Evolutionary conservation across 2,329 filamentous ascomycete species (phyloP).

Genomic region (Gaeumannomyces tritici): DNA sequence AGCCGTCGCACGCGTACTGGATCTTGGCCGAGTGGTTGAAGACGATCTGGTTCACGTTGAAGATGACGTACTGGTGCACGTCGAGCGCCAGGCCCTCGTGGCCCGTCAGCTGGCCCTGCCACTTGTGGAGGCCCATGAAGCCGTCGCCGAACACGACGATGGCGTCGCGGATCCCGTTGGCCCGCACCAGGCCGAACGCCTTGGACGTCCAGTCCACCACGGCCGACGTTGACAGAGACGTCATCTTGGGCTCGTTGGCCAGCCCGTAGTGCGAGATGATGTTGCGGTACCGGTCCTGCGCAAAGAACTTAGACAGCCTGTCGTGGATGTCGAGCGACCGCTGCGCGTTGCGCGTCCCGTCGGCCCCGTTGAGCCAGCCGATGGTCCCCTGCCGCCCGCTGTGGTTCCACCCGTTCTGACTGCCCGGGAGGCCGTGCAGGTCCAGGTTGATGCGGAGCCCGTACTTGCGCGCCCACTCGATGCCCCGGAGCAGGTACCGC

Average conservation of each 20-base stretch:
- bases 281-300: constrained; percentile 86
- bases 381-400: constrained; percentile 75
- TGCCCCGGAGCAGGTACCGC: constrained; percentile 85
- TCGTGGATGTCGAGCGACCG: constrained; percentile 82
- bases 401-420: constrained; percentile 97
- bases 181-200: constrained; percentile 62
- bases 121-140: constrained; percentile 83
- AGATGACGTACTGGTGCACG: constrained; percentile 97
- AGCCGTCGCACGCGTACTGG: constrained; percentile 76
- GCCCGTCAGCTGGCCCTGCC: constrained; percentile 72
- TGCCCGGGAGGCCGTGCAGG: constrained; percentile 82
- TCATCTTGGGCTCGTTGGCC: constrained; percentile 90
- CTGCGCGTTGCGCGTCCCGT: constrained; percentile 69
- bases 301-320: constrained; percentile 82
- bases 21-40: constrained; percentile 77
- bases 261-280: constrained; percentile 89
- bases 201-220: constrained; percentile 74
- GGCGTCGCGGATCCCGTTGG: constrained; percentile 61
- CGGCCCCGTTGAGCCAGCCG: constrained; percentile 82
- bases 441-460: constrained; percentile 90
- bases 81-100: constrained; percentile 76
- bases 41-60: constrained; percentile 80
- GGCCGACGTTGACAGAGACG: constrained; percentile 50
- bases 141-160: constrained; percentile 85
- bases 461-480: constrained; percentile 90